Evolutionary conservation across 2,329 filamentous ascomycete species (phyloP), one percentile per base, ranked within the genome.

Genomic region (Fusarium praegraminearum): DNA sequence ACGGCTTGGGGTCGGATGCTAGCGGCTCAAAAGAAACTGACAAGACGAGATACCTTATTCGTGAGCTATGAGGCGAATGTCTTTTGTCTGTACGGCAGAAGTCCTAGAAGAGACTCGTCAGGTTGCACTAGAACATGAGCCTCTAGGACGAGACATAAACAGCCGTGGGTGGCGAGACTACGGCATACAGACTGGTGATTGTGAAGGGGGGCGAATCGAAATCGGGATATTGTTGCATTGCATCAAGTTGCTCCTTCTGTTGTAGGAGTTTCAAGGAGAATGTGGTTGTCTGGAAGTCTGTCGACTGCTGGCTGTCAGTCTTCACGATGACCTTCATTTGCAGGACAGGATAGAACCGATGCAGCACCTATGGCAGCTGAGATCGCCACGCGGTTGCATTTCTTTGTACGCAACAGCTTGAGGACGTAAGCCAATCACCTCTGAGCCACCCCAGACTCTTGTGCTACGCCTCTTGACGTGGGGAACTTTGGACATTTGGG

Each of bases 151-250:
- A 26, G 41, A 60, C 49, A 51, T 50, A 54, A 45, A 61, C 64
- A 65, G 63, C 50, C 46, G 58, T 53, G 44, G 50, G 59, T 73
- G 70, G 68, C 70, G 51, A 71, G 61, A 57, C 49, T 18, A 44
- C 35, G 32, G 32, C 32, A 36, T n/a, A 53, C 45, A 60, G 47
- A 49, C 41, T 43, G 49, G 44, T 65, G 30, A 68, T 69, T 68
- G 30, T 62, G 33, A 59, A 59, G 35, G 53, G 53, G 44, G 58
- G 53, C 50, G 47, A 61, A 56, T 62, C 44, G 57, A 57, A 41
- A 55, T 60, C 58, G 69, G 18, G 52, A 50, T 57, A 33, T 40
- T 20, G 60, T 64, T 69, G 69, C 71, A 73, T 73, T 65, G 69
- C 69, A 70, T 61, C 32, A 44, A 54, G 41, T 67, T 59, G 55